A percentile compares a stretch with the other conserved stretches of the same genome.
Evolutionary conservation across 2,329 filamentous ascomycete genomes (phyloP).

Genomic region (Colletotrichum filicis): DNA sequence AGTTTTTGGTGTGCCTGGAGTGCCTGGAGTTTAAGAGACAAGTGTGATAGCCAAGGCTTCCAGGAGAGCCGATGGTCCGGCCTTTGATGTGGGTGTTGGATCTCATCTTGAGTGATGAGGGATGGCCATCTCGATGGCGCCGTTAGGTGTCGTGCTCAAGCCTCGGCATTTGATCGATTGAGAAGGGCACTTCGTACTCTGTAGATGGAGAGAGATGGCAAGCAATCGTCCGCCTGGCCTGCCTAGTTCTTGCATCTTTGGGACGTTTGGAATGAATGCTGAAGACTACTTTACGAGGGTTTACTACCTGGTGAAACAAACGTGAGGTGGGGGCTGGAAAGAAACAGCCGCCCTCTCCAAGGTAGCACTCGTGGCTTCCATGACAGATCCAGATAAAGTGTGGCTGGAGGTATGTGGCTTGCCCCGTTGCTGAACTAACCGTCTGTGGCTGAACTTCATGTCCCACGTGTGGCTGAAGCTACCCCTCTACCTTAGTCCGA

Average conservation of each 20-base stretch:
- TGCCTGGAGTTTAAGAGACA: background rate
- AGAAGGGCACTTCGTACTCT: background rate
- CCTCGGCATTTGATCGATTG: background rate
- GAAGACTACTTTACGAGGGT: background rate
- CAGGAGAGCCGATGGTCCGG: background rate
- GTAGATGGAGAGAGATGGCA: background rate
- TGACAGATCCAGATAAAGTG: background rate
- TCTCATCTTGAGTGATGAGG: background rate
- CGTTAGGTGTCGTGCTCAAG: background rate
- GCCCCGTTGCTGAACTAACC: background rate
- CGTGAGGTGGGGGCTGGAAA: background rate
- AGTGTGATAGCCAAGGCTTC: background rate
- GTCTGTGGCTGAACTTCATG: background rate
- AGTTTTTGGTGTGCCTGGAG: background rate
- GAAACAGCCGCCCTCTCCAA: background rate
- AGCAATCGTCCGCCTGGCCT: background rate
- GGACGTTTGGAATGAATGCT: conserved; percentile 14
- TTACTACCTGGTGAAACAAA: conserved; percentile 18
- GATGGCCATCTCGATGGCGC: background rate
- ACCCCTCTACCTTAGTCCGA: conserved; percentile 28
- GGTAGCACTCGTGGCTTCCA: no score
- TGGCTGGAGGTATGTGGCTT: conserved; percentile 3
- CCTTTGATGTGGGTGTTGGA: background rate
- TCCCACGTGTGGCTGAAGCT: conserved; percentile 26
- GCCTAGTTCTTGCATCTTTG: background rate